Percentiles rank a stretch among this genome's conserved stretches.
Conservation (phyloP, 305 asterid genomes). For the Solanum hybrid region DNA sequence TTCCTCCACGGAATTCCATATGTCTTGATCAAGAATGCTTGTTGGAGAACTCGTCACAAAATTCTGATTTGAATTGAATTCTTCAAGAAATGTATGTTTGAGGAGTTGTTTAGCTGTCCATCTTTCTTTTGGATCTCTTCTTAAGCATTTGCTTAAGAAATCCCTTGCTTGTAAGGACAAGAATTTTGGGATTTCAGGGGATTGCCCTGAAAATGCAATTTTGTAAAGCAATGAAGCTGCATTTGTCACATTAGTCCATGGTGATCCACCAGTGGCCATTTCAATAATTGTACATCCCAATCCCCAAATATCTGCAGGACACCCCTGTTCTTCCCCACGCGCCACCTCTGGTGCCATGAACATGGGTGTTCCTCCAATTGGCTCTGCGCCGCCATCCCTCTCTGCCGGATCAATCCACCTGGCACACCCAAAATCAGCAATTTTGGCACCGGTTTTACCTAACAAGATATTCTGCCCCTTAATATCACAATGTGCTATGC, state of each 20-base stretch:
- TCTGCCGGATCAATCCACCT: background rate
- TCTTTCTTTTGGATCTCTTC: conserved; percentile 35
- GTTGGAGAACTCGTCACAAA: conserved; percentile 29
- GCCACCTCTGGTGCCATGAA: conserved; percentile 87
- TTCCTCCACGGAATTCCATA: conserved; percentile 8
- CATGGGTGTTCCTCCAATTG: conserved; percentile 60
- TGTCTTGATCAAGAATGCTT: conserved; percentile 9
- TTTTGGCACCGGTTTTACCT: background rate
- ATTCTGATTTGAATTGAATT: background rate
- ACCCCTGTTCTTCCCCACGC: conserved; percentile 50
- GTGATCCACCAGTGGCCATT: conserved; percentile 39
- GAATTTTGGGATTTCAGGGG: background rate
- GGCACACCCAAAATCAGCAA: conserved; percentile 10
- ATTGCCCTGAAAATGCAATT: conserved; percentile 35
- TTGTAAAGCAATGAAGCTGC: conserved; percentile 26
- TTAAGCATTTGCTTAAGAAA: conserved; percentile 22
- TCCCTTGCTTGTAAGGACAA: conserved; percentile 6
- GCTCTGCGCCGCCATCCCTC: background rate
- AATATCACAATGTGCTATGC: conserved; percentile 73
- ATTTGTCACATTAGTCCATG: conserved; percentile 40
- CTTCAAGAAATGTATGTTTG: conserved; percentile 44
- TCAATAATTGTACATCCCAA: conserved; percentile 11
- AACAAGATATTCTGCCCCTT: conserved; percentile 12
- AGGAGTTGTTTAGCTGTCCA: conserved; percentile 32
- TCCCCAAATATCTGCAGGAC: conserved; percentile 2